These are phyloP conservation scores for Artemisia tridentata DNA, from an alignment of 129 eudicot genomes.

Conservation along the genomic window DNA sequence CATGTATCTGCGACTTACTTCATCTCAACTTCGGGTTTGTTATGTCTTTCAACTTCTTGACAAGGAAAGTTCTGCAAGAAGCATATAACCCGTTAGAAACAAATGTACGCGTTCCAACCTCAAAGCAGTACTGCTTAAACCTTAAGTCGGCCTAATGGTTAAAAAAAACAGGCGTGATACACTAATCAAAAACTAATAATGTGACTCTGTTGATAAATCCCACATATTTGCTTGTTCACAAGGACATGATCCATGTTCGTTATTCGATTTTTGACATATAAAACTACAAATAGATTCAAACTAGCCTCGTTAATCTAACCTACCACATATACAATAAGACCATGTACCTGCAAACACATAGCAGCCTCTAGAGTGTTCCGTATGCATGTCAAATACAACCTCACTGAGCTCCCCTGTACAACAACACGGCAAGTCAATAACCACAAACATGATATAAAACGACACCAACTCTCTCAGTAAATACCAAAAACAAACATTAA, in stretches of 20 bases:
- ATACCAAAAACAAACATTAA: neutral
- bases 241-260: too few species aligned
- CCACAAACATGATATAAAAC: neutral
- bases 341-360: constrained; percentile 44
- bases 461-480: too few species aligned
- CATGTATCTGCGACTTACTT: constrained; percentile 46
- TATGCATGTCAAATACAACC: constrained; percentile 76
- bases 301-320: neutral
- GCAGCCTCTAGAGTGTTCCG: constrained; percentile 94
- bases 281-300: neutral
- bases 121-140: neutral
- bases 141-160: neutral
- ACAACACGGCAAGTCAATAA: constrained; percentile 8
- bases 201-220: too few species aligned
- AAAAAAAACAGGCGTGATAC: neutral
- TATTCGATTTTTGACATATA: neutral
- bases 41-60: constrained; percentile 95
- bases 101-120: neutral
- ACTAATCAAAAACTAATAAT: neutral
- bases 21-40: constrained; percentile 92
- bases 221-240: too few species aligned
- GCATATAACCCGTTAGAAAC: constrained; percentile 11
- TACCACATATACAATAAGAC: neutral
- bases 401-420: constrained; percentile 58
- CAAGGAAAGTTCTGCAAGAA: constrained; percentile 84